These are phyloP conservation scores for Phaeotremella skinneri DNA, from an alignment of 768 basidiomycete species.

Conservation along the genomic window DNA sequence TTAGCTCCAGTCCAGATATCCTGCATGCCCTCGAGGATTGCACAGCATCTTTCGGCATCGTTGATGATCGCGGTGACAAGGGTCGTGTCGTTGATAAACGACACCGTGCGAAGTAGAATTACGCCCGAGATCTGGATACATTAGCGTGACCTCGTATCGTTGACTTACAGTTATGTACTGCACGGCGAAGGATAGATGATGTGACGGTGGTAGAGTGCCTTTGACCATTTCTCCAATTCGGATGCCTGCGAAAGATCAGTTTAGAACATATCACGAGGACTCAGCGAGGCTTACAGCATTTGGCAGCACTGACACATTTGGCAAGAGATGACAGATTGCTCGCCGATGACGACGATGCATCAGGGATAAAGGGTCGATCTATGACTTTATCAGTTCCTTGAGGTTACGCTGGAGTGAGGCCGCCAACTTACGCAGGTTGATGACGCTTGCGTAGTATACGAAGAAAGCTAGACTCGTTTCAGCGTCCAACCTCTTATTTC, in stretches of 20 bases:
- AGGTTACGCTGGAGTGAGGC: neutral
- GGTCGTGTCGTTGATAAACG: neutral
- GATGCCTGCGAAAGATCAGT: neutral
- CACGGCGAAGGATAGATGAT: constrained; percentile 16
- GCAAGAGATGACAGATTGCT: constrained; percentile 6
- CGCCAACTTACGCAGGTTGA: constrained; percentile 15
- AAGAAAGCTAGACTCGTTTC: constrained; percentile 4
- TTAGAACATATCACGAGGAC: too few relatives aligned
- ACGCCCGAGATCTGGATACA: constrained; percentile 1
- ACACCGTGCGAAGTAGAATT: neutral
- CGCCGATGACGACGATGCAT: neutral
- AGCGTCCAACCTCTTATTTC: neutral
- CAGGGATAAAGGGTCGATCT: constrained; percentile 22
- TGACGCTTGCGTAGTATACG: constrained; percentile 5
- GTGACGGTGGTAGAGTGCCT: constrained; percentile 9
- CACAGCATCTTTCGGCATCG: constrained; percentile 1
- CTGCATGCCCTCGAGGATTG: neutral
- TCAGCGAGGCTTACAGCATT: constrained; percentile 16
- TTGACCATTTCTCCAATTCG: constrained; percentile 2
- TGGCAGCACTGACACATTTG: constrained; percentile 17
- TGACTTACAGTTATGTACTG: constrained; percentile 17
- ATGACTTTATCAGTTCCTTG: too few relatives aligned
- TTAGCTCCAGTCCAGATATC: constrained; percentile 1
- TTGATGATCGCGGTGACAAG: neutral
- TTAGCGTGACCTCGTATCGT: too few relatives aligned